Evolutionary conservation across 2,329 filamentous ascomycete genomes (phyloP), one percentile per base, ranked within the genome.

Genomic region (Pyrenophora tritici-repentis): DNA sequence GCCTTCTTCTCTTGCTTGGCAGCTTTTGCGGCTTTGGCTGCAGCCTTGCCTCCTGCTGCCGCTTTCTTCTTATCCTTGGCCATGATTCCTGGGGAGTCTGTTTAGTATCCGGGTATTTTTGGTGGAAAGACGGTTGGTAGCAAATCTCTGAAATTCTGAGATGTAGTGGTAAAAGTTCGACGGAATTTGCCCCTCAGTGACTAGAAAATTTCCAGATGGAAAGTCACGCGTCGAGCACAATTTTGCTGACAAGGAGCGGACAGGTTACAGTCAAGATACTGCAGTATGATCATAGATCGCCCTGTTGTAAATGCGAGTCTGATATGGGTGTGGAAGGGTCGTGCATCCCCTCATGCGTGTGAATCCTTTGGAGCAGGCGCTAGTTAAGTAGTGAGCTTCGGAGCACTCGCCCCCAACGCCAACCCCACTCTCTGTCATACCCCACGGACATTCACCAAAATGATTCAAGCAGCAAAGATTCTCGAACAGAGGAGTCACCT

Each of bases 1-100:
- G 88, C 87, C 72, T 96, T 96, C 74, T 89, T 94, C 69, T 89
- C 88, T 73, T 94, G 89, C 77, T 96, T 96, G n/a, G 80, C 79
- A 4, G 82, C 80, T 47, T 78, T 76, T 16, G 83, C 82, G 4
- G 76, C 75, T 63, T 83, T 83, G 16, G 59, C 63, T 74, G 77
- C 74, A 79, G 85, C 68, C 42, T 73, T 73, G 47, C 67, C 63
- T 8, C 55, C 59, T 14, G 52, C 68, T 61, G 82, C 81, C 13
- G 47, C 70, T 59, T 83, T 83, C 33, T 81, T 72, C 59, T 74
- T 84, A 62, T 82, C 81, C 55, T 77, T 85, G 42, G 72, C 81
- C 81, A 83, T 76, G n/a, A 38, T 34, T 16, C 3, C 9, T 12
- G 22, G 13, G 31, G 17, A 47, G 17, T 26, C 9, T 13, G 14